A percentile compares a stretch with the other conserved stretches of the same genome.
Evolutionary conservation across 495 filamentous ascomycete species (phyloP).

Genomic region (Aspergillus taichungensis): DNA sequence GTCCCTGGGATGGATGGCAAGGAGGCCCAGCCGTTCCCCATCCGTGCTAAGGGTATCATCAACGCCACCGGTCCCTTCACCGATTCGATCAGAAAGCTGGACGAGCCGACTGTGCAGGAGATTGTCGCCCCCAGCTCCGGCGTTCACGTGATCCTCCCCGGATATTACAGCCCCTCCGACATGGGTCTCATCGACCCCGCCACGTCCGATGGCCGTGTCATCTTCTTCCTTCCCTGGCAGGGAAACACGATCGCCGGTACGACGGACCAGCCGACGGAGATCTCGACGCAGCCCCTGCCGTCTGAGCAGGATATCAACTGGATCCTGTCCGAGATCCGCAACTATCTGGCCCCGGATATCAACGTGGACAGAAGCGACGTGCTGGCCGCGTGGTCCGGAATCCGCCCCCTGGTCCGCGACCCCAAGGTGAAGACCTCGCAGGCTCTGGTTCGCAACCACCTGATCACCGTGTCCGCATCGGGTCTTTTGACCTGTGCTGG

Average conservation of each 20-base stretch:
- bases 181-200: slow-evolving; percentile 96
- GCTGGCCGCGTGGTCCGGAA: slow-evolving; percentile 91
- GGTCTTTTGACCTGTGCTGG: slow-evolving; percentile 93
- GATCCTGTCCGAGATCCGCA: slow-evolving; percentile 86
- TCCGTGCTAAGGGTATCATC: slow-evolving; percentile 85
- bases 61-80: slow-evolving; percentile 97
- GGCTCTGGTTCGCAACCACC: slow-evolving; percentile 90
- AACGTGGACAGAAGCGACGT: slow-evolving; percentile 91
- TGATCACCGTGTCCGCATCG: slow-evolving; percentile 77
- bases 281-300: slow-evolving; percentile 76
- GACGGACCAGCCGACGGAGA: slow-evolving; percentile 78
- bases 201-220: slow-evolving; percentile 92
- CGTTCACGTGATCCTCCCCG: slow-evolving; percentile 89
- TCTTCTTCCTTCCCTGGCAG: slow-evolving; percentile 99
- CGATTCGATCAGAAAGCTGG: slow-evolving; percentile 87
- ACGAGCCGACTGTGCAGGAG: slow-evolving; percentile 62
- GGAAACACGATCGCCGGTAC: slow-evolving; percentile 98
- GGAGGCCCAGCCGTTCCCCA: slow-evolving; percentile 52
- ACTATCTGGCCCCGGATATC: slow-evolving; percentile 88
- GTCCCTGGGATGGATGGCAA: slow-evolving; percentile 52
- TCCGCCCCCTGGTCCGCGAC: slow-evolving; percentile 88
- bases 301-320: slow-evolving; percentile 92
- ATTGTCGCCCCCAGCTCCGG: slow-evolving; percentile 93
- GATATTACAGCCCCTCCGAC: slow-evolving; percentile 87
- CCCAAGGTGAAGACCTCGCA: slow-evolving; percentile 90